Base-by-base conservation (phyloP, 345 rosid genomes). In the Eucalyptus decipiens region DNA sequence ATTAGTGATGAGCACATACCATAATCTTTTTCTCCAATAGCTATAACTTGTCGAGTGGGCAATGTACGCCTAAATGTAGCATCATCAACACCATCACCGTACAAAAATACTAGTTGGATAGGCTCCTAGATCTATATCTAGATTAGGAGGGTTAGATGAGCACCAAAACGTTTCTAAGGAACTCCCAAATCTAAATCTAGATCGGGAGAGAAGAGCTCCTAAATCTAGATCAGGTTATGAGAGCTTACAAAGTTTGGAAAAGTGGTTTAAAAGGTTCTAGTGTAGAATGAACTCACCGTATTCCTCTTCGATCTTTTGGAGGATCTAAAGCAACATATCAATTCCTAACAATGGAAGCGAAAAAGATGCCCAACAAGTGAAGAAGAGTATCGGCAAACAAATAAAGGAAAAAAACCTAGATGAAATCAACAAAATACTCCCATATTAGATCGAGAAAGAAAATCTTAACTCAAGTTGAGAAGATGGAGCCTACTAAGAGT, bases 11-110 rank as follows among this genome's bases (percentile, higher is more conserved):
- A 56, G 14, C 62, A 56, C 28, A 23, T 23, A 56, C 3, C 62
- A 23, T 56, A 24, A 56, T 56, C 62, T 56, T 56, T 56, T 56
- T 56, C 62, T 56, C 12, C 30, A 56, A 24, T 56, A 56, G 62
- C 62, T 56, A 23, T 0, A 0, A 6, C 30, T 9, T 56, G 62
- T 1, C 1, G 0, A 5, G 30, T 24, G 30, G 13, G 13, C 12
- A 23, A 0, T 56, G 30, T 23, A 9, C 1, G 3, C 62, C 28
- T 56, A 56, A 24, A 21, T 23, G 11, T 9, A 56, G 28, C 62
- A 24, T 56, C 28, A 23, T 56, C 62, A 24, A 56, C 62, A 56
- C 62, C 62, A 24, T 56, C 28, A 56, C 62, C 13, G 1, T 56
- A 56, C 28, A 56, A 10, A 56, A 56, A 56, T 10, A 56, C 14